phyloP scores from a whole-genome alignment of 176 grass and related monocot genomes.

The Carex parvula region DNA sequence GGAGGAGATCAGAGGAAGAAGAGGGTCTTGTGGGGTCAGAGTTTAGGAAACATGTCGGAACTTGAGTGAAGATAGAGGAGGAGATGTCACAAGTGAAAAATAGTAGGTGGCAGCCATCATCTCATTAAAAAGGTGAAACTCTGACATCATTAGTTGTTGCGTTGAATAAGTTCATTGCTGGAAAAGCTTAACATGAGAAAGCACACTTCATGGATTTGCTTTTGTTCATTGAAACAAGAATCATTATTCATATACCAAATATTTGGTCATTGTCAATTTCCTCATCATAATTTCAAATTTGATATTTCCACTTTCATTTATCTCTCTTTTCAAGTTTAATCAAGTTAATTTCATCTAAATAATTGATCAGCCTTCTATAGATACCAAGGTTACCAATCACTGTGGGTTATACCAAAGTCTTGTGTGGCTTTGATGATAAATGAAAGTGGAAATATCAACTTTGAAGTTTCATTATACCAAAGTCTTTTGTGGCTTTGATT shows the following conservation, averaged over 20 bases:
- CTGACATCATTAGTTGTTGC: neutral
- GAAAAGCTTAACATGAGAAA: neutral
- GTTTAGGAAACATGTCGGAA: neutral
- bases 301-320: neutral
- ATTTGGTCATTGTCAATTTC: neutral
- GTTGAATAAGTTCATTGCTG: no score
- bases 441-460: no score
- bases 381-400: neutral
- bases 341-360: neutral
- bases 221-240: neutral
- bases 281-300: neutral
- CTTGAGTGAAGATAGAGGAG: neutral
- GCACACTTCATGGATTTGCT: neutral
- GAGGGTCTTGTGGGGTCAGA: neutral
- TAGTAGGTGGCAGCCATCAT: neutral
- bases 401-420: no score
- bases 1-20: no score
- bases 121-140: neutral
- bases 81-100: neutral
- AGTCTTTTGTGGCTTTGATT: no score
- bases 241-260: neutral
- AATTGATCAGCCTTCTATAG: neutral
- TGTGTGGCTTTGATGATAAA: no score
- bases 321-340: neutral
- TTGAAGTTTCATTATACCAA: no score